phyloP scores from a whole-genome alignment of 805 yeast genomes.

The Maudiozyma saulgeensis region DNA sequence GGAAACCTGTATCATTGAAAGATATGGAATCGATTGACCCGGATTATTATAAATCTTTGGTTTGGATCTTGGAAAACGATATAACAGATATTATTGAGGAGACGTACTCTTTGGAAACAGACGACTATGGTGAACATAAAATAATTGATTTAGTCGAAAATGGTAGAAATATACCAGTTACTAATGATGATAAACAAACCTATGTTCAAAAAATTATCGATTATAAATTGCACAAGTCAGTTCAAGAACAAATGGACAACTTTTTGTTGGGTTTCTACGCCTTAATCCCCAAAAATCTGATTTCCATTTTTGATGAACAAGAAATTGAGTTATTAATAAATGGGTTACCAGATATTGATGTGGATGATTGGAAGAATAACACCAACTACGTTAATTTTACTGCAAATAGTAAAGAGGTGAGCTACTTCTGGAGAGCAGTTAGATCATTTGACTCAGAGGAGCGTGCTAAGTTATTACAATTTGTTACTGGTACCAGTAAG shows the following conservation, averaged over 20 bases:
- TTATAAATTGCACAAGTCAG: constrained; percentile 73
- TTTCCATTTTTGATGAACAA: constrained; percentile 87
- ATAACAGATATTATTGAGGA: constrained; percentile 92
- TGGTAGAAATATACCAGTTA: constrained; percentile 78
- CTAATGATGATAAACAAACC: constrained; percentile 83
- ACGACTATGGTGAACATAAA: constrained; percentile 86
- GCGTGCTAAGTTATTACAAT: constrained; percentile 85
- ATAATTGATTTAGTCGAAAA: constrained; percentile 70
- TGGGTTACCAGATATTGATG: constrained; percentile 93
- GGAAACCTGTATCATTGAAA: constrained; percentile 70
- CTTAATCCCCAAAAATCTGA: constrained; percentile 72
- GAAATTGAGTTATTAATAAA: constrained; percentile 87
- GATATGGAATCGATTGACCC: constrained; percentile 92
- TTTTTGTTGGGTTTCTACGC: constrained; percentile 84
- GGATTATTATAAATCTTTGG: constrained; percentile 82
- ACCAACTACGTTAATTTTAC: constrained; percentile 75
- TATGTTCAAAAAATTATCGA: constrained; percentile 82
- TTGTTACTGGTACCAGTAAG: constrained; percentile 94
- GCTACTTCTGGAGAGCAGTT: constrained; percentile 98
- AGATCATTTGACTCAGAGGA: constrained; percentile 90
- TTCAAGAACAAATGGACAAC: constrained; percentile 77
- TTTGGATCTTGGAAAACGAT: constrained; percentile 96
- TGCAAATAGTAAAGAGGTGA: constrained; percentile 74
- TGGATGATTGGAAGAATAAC: constrained; percentile 90
- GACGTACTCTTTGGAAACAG: constrained; percentile 86